Conservation (phyloP, 2,329 filamentous ascomycete genomes). For the Colletotrichum orchidophilum region DNA sequence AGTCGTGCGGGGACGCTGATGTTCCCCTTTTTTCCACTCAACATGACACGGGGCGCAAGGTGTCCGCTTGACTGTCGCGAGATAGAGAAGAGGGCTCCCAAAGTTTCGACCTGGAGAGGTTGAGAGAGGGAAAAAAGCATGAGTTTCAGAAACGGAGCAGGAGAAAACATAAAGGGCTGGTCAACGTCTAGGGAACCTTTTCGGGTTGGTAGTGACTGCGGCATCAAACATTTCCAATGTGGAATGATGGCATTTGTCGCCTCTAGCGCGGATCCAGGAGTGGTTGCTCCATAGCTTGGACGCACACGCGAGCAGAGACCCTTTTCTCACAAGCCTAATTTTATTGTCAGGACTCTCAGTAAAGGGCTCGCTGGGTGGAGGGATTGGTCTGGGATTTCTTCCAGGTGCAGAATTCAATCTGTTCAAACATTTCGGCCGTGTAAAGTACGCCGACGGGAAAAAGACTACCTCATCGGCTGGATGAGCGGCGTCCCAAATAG, state of each 20-base stretch:
- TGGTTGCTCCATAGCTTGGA: neutral
- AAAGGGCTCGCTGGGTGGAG: no score
- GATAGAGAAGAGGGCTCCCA: neutral
- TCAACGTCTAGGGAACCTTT: neutral
- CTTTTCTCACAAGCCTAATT: neutral
- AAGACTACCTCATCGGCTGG: neutral
- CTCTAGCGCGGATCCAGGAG: neutral
- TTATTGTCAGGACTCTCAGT: no score
- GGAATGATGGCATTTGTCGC: neutral
- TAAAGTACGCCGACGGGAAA: neutral
- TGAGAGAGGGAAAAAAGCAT: neutral
- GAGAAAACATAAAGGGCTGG: neutral
- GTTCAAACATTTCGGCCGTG: neutral
- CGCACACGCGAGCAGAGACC: neutral
- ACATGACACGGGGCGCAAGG: constrained; percentile 9
- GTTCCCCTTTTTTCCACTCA: neutral
- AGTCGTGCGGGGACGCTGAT: neutral
- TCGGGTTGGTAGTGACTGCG: neutral
- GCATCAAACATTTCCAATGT: neutral
- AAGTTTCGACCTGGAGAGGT: neutral
- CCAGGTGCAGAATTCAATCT: constrained; percentile 5
- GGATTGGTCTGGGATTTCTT: no score
- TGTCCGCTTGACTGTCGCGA: neutral
- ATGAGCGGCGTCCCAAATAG: neutral
- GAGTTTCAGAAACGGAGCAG: neutral